phyloP scores from a whole-genome alignment of 257 asterid species.

The Solanum verrucosum region DNA sequence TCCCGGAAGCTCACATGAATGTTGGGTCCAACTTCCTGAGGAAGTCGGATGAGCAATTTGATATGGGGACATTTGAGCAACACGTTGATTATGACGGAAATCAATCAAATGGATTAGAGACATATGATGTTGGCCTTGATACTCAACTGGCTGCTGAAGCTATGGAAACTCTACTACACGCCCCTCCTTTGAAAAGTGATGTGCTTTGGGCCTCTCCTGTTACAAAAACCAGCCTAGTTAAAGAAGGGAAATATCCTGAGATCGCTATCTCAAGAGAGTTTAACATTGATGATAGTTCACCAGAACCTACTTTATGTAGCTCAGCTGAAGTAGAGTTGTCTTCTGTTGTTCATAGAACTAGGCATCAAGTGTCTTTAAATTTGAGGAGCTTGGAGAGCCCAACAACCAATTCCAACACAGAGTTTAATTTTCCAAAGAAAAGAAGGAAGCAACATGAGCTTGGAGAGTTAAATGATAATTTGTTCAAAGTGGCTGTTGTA shows the following conservation, averaged over 20 bases:
- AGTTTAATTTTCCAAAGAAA: conserved; percentile 14
- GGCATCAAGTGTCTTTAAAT: conserved; percentile 1
- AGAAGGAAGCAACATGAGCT: conserved; percentile 13
- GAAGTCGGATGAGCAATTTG: conserved; percentile 21
- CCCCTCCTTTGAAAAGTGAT: conserved; percentile 26
- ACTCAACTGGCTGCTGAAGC: conserved; percentile 96
- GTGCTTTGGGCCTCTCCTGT: conserved; percentile 18
- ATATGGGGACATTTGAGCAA: conserved; percentile 13
- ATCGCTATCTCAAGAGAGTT: conserved; percentile 4
- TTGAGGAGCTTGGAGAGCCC: conserved; percentile 1
- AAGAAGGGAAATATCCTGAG: conserved; percentile 9
- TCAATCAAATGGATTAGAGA: conserved; percentile 13
- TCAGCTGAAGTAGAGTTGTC: conserved; percentile 1
- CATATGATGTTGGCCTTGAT: conserved; percentile 46
- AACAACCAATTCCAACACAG: conserved; percentile 8
- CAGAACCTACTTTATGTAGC: conserved; percentile 5
- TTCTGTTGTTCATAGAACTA: neutral
- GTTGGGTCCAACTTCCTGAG: conserved; percentile 7
- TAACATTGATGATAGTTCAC: neutral
- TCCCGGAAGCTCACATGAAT: neutral
- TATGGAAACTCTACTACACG: conserved; percentile 55
- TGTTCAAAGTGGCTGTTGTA: conserved; percentile 1
- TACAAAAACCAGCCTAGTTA: conserved; percentile 15
- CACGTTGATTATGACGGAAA: conserved; percentile 18
- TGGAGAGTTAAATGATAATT: conserved; percentile 3